phyloP scores from a whole-genome alignment of 2,329 filamentous ascomycete genomes.

The Microdochium bolleyi region DNA sequence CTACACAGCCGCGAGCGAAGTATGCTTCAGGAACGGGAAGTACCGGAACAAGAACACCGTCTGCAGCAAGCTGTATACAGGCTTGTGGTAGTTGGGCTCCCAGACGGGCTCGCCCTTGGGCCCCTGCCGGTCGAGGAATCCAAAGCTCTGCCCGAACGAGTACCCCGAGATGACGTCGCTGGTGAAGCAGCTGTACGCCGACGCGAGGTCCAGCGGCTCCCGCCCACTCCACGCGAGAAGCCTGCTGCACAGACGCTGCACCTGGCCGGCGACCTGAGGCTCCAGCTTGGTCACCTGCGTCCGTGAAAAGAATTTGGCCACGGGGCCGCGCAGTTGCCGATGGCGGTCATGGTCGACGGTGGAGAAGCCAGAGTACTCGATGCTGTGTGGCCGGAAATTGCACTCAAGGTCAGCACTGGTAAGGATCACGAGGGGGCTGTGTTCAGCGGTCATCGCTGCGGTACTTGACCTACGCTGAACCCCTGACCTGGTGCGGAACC shows the following conservation, averaged over 20 bases:
- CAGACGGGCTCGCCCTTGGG: conserved; percentile 1
- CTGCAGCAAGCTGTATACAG: conserved; percentile 3
- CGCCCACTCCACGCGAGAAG: conserved; percentile 7
- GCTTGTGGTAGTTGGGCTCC: conserved; percentile 9
- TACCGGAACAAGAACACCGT: conserved; percentile 5
- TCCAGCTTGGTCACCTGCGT: conserved; percentile 20
- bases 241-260: conserved; percentile 19
- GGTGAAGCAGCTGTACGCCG: conserved; percentile 12
- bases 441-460: too few species aligned
- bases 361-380: conserved; percentile 3
- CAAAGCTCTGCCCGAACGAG: conserved; percentile 12
- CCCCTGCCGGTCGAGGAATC: conserved; percentile 8
- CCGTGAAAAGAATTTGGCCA: conserved; percentile 22
- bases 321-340: conserved; percentile 13
- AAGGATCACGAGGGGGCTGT: too few species aligned
- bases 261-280: conserved; percentile 13
- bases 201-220: conserved; percentile 5
- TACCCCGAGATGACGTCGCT: conserved; percentile 12
- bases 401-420: conserved; percentile 20
- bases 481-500: conserved; percentile 14
- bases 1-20: conserved; percentile 1
- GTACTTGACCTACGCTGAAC: background rate
- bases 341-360: conserved; percentile 17
- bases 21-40: conserved; percentile 6
- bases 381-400: conserved; percentile 16